These are phyloP conservation scores for Arthrobotrys megalospora DNA, from an alignment of 2,329 filamentous ascomycete species.

Conservation along the genomic window DNA sequence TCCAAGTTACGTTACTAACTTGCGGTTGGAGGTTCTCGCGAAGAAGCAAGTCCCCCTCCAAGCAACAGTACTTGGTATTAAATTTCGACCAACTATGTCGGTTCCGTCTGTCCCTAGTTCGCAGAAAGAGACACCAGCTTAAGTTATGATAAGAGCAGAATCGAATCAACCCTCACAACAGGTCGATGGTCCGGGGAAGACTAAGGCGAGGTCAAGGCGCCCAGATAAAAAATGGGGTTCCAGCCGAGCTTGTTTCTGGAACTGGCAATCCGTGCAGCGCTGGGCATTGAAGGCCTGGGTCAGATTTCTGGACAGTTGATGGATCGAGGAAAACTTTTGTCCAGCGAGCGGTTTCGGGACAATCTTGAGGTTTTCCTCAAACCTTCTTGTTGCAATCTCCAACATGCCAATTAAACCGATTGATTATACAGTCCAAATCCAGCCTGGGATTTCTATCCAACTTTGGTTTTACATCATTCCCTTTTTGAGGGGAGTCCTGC, in stretches of 20 bases:
- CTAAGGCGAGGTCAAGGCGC: constrained; percentile 57
- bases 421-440: neutral
- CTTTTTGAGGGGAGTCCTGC: constrained; percentile 35
- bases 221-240: constrained; percentile 60
- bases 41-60: constrained; percentile 22
- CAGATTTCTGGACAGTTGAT: constrained; percentile 10
- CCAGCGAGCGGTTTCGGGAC: constrained; percentile 12
- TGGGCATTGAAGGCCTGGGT: constrained; percentile 40
- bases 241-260: constrained; percentile 61
- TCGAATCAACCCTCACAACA: constrained; percentile 7
- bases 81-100: neutral
- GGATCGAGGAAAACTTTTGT: neutral
- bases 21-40: neutral
- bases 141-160: constrained; percentile 31
- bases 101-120: neutral
- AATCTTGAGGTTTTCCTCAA: constrained; percentile 18
- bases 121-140: constrained; percentile 18
- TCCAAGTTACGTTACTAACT: neutral
- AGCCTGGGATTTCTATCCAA: constrained; percentile 8
- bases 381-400: constrained; percentile 11
- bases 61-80: neutral
- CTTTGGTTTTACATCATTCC: constrained; percentile 16
- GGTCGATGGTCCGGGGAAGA: constrained; percentile 36
- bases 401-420: constrained; percentile 17
- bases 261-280: constrained; percentile 54